These are phyloP conservation scores for Xylaria palmicola DNA, from an alignment of 495 filamentous ascomycete species.

Conservation along the genomic window DNA sequence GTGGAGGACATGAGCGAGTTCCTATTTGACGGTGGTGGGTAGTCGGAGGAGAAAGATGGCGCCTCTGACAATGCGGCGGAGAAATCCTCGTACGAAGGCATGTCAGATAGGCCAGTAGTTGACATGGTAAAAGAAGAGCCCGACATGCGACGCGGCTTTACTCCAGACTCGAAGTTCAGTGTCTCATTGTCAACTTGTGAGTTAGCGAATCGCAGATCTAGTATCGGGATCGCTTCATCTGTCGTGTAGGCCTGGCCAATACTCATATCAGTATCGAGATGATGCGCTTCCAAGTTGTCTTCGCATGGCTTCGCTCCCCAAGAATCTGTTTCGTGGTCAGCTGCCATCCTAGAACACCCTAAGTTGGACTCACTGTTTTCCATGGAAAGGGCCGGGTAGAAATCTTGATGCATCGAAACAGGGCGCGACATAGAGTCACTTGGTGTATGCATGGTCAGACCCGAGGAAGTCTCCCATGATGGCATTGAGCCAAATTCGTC, in stretches of 20 bases:
- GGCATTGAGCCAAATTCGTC: constrained; percentile 49
- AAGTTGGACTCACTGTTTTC: constrained; percentile 48
- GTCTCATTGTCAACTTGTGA: constrained; percentile 41
- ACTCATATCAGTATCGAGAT: constrained; percentile 48
- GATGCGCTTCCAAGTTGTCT: constrained; percentile 45
- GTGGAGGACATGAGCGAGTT: constrained; percentile 60
- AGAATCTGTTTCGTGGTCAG: constrained; percentile 39
- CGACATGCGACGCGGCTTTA: constrained; percentile 54
- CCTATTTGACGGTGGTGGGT: constrained; percentile 55
- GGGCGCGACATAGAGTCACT: constrained; percentile 49
- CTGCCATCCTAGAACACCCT: constrained; percentile 17
- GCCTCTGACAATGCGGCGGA: constrained; percentile 56
- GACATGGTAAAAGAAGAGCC: constrained; percentile 59
- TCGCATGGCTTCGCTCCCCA: constrained; percentile 54
- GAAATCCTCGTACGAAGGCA: constrained; percentile 60
- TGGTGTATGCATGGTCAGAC: constrained; percentile 48
- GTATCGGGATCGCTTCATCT: constrained; percentile 56
- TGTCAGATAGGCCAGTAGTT: constrained; percentile 56
- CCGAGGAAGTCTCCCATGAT: constrained; percentile 54
- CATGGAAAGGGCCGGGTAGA: constrained; percentile 49
- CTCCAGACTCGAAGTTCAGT: constrained; percentile 39
- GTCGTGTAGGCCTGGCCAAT: constrained; percentile 57
- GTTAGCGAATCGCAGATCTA: constrained; percentile 48
- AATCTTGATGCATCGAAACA: constrained; percentile 53
- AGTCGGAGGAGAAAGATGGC: constrained; percentile 56